Percentiles rank a stretch among this genome's conserved stretches.
phyloP scores from a whole-genome alignment of 331 rosid species.

The Cydonia oblonga region DNA sequence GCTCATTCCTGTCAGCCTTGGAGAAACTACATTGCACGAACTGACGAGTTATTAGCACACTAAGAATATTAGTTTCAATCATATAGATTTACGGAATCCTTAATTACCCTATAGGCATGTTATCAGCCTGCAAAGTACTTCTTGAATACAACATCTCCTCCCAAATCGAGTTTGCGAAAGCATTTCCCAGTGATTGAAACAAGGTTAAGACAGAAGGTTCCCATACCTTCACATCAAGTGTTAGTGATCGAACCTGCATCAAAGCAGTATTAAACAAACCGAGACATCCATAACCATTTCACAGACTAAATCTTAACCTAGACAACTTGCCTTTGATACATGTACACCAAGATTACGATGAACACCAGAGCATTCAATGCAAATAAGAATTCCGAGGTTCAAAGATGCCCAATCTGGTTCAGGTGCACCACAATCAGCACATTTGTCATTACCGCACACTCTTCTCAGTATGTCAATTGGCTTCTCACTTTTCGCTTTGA shows the following conservation, averaged over 20 bases:
- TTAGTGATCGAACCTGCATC: conserved; percentile 60
- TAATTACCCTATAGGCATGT: conserved; percentile 27
- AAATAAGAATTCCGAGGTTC: conserved; percentile 64
- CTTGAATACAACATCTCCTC: conserved; percentile 47
- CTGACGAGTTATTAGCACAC: conserved; percentile 11
- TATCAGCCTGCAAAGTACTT: conserved; percentile 25
- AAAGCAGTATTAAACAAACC: not conserved
- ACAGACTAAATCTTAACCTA: not conserved
- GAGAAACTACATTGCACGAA: conserved; percentile 32
- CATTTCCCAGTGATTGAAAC: conserved; percentile 60
- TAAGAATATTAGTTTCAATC: not conserved
- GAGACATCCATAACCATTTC: not conserved
- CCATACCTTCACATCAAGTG: conserved; percentile 79
- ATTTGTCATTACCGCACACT: conserved; percentile 58
- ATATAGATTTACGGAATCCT: conserved; percentile 10
- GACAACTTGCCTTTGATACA: conserved; percentile 57
- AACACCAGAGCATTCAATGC: conserved; percentile 75
- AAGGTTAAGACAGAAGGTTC: conserved; percentile 41
- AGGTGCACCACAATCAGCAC: conserved; percentile 78
- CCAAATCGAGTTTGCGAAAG: conserved; percentile 58
- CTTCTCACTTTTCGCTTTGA: conserved; percentile 30
- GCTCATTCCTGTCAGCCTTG: conserved; percentile 23
- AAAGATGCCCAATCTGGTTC: conserved; percentile 82
- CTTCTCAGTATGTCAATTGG: conserved; percentile 54
- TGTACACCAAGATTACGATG: conserved; percentile 84